Base-by-base conservation (phyloP, 1,284 basidiomycete genomes). In the Sphagnurus paluster region DNA sequence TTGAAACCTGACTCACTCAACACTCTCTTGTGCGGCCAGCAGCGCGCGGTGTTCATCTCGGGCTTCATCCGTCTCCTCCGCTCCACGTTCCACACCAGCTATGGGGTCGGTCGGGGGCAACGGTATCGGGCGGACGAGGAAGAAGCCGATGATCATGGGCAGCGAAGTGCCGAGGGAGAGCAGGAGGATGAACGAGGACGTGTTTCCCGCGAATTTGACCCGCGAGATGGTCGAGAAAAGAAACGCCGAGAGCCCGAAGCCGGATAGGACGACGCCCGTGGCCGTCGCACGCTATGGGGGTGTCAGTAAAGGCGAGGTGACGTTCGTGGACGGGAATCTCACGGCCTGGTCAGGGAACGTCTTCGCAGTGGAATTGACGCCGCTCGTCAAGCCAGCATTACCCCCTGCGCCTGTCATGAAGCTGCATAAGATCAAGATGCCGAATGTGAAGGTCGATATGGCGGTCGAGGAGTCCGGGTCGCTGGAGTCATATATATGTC, bases 311-410 rank as follows among this genome's bases (percentile, higher is more conserved):
- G 7, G 8, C 10, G 23, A n/a, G 21, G 26, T 20, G 1, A 21
- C n/a, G 13, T 26, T 17, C 2, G 1, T 17, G 32, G 19, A 17
- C 16, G 13, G 35, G 8, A n/a, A 6, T 42, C 68, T 42, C 45
- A 70, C 70, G 34, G 64, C 61, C 46, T 60, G 59, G 43, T 70
- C 68, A 2, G 68, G 67, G 47, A 80, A 83, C 44, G 71, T 77
- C 55, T 79, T 83, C 1, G 80, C 80, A 0, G 77, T 78, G 4
- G 75, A 62, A 44, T 83, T 83, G 23, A 80, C 66, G 0, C 74
- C 64, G n/a, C 71, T 68, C 0, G 64, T 62, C 21, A 81, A 53
- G 0, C 77, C 80, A 0, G 70, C 76, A 46, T 76, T 76, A 0
- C 76, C 75, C 0, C 80, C 80, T 3, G 71, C 57, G 0, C 80